Conservation (phyloP, 768 basidiomycete genomes). For the Mycena galopus region DNA sequence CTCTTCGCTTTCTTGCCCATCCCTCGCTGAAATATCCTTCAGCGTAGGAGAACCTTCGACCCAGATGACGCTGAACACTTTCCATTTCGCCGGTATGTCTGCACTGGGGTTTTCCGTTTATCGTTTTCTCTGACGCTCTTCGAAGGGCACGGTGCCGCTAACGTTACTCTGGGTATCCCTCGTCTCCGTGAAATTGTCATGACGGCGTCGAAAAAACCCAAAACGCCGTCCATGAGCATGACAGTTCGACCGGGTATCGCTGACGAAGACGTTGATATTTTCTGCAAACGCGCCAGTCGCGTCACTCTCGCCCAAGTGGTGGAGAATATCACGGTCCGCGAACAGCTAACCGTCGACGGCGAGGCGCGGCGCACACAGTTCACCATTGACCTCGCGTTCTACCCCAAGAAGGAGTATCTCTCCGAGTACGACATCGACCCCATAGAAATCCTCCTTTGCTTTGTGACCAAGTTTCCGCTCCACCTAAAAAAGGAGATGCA, state of each 20-base stretch:
- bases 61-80: conserved; percentile 99
- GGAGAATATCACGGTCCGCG: conserved; percentile 85
- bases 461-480: conserved; percentile 82
- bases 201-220: conserved; percentile 96
- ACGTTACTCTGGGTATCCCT: conserved; percentile 98
- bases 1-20: not conserved
- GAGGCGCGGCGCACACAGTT: conserved; percentile 83
- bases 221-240: conserved; percentile 97
- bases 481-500: conserved; percentile 89
- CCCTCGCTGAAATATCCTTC: conserved; percentile 11
- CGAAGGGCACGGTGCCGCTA: conserved; percentile 97
- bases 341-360: conserved; percentile 76
- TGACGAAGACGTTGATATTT: conserved; percentile 71
- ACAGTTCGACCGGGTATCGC: conserved; percentile 68
- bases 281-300: conserved; percentile 91
- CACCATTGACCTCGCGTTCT: conserved; percentile 86
- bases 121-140: conserved; percentile 11
- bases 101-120: not conserved
- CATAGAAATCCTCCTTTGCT: conserved; percentile 77
- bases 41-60: conserved; percentile 99
- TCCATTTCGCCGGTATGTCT: conserved; percentile 94
- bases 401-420: conserved; percentile 85
- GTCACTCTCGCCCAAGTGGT: conserved; percentile 91
- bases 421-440: conserved; percentile 85
- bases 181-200: conserved; percentile 99